phyloP scores from a whole-genome alignment of 257 asterid genomes.

The Solanum sejunctum region DNA sequence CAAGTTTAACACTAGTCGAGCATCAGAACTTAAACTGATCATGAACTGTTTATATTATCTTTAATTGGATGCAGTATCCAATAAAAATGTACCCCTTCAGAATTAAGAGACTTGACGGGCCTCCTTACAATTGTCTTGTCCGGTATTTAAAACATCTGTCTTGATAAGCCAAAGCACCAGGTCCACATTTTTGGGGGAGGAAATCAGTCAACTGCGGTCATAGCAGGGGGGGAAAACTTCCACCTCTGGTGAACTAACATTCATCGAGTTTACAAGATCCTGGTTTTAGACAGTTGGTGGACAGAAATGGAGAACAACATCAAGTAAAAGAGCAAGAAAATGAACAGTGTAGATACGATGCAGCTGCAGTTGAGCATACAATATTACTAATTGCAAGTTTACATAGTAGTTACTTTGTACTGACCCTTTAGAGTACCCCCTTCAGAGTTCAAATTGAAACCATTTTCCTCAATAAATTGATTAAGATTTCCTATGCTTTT shows the following conservation, averaged over 20 bases:
- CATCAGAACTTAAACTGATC: too few species aligned
- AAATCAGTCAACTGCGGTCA: not conserved
- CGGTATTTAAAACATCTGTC: too few species aligned
- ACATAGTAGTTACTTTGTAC: conserved; percentile 4
- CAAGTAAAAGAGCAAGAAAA: not conserved
- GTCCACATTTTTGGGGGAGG: too few species aligned
- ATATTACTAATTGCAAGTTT: not conserved
- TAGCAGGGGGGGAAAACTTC: not conserved
- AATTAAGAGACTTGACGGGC: too few species aligned
- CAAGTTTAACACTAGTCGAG: too few species aligned
- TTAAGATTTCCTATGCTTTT: conserved; percentile 43
- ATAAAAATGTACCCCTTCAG: too few species aligned
- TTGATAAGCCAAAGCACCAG: too few species aligned
- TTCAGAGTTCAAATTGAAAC: conserved; percentile 79
- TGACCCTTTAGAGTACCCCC: conserved; percentile 87
- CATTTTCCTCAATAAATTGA: conserved; percentile 69
- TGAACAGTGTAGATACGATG: not conserved
- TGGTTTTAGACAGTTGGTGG: not conserved
- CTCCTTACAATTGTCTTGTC: too few species aligned
- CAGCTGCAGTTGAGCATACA: not conserved
- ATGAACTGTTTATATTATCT: too few species aligned
- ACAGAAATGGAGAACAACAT: not conserved
- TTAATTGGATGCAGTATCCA: too few species aligned
- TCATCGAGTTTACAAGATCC: not conserved
- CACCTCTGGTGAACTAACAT: not conserved